phyloP scores from a whole-genome alignment of 179 eudicot species.

The Camellia oleifera region DNA sequence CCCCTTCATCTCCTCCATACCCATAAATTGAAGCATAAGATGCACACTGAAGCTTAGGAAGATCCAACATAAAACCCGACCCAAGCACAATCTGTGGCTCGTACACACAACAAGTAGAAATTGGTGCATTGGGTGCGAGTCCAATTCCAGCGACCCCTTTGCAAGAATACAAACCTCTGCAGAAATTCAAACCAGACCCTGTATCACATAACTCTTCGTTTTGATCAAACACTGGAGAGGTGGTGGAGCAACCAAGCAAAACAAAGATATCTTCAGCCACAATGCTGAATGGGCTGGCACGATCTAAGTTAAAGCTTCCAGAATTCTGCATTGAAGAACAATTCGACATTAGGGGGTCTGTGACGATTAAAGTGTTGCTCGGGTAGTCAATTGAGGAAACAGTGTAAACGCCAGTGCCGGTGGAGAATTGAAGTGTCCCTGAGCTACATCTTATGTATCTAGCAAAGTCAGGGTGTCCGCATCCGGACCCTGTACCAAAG shows the following conservation, averaged over 20 bases:
- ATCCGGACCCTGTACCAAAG: constrained; percentile 11
- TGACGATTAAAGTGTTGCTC: constrained; percentile 18
- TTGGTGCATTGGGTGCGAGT: constrained; percentile 31
- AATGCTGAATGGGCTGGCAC: constrained; percentile 27
- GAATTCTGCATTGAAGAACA: constrained; percentile 45
- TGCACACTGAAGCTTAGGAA: constrained; percentile 42
- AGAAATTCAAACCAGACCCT: constrained; percentile 30
- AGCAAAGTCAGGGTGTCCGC: constrained; percentile 9
- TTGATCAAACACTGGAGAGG: constrained; percentile 37
- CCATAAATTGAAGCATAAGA: constrained; percentile 35
- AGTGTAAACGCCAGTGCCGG: constrained; percentile 24
- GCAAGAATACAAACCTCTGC: constrained; percentile 43
- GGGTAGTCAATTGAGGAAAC: constrained; percentile 39
- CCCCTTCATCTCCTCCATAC: constrained; percentile 37
- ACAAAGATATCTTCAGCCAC: constrained; percentile 23
- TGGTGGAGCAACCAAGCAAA: constrained; percentile 38
- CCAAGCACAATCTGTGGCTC: constrained; percentile 24
- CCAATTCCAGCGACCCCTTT: constrained; percentile 36
- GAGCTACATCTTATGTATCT: constrained; percentile 34
- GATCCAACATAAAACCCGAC: constrained; percentile 28
- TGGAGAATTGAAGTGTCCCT: constrained; percentile 31
- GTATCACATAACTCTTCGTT: constrained; percentile 32
- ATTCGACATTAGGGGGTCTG: constrained; percentile 41
- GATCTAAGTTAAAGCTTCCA: constrained; percentile 35
- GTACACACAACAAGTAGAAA: constrained; percentile 40